Conservation (phyloP, 2,329 filamentous ascomycete genomes). For the Cladosporium velox region DNA sequence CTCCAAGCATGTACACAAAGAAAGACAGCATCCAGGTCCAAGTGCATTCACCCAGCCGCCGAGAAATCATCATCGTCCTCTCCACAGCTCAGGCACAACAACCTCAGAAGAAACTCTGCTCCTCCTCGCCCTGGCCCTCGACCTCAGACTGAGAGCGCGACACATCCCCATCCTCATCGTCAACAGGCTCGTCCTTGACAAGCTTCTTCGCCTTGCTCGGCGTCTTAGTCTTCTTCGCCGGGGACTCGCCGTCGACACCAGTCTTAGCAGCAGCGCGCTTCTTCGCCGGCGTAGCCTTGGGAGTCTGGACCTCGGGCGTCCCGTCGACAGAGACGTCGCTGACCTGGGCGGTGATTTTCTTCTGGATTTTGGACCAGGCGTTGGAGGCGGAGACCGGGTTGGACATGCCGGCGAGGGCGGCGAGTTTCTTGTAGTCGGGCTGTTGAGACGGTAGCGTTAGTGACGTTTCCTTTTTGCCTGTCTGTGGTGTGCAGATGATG, state of each 20-base stretch:
- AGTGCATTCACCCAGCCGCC: neutral
- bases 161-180: neutral
- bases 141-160: neutral
- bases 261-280: slow-evolving; percentile 24
- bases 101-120: neutral
- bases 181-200: slow-evolving; percentile 13
- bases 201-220: slow-evolving; percentile 16
- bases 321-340: neutral
- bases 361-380: slow-evolving; percentile 38
- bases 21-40: neutral
- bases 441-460: slow-evolving; percentile 5
- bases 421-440: slow-evolving; percentile 34
- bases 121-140: neutral
- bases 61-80: neutral
- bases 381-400: slow-evolving; percentile 35
- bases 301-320: slow-evolving; percentile 24
- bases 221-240: slow-evolving; percentile 15
- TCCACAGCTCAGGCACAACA: neutral
- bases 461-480: neutral
- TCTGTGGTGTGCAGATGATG: neutral
- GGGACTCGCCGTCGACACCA: neutral
- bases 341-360: slow-evolving; percentile 33
- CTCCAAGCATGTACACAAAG: neutral
- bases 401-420: slow-evolving; percentile 27
- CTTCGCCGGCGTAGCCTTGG: slow-evolving; percentile 25